Evolutionary conservation across 176 grass and related monocot species (phyloP).

Genomic region (Luzula sylvatica): DNA sequence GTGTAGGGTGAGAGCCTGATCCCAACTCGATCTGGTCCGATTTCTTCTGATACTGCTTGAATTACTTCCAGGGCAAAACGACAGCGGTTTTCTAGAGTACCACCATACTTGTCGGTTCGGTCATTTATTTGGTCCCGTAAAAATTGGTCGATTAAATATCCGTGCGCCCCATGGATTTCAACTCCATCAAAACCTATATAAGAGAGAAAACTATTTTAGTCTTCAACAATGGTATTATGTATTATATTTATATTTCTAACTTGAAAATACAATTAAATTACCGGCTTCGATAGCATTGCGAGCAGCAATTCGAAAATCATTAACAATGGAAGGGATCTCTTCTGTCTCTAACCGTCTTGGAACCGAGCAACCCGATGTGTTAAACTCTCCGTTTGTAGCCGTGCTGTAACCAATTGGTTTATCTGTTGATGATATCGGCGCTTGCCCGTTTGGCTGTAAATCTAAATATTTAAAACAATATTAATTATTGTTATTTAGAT

Average conservation of each 20-base stretch:
- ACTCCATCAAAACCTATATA: constrained; percentile 75
- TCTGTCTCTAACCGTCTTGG: constrained; percentile 33
- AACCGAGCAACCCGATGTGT: constrained; percentile 15
- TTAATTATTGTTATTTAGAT: neutral
- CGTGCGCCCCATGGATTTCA: constrained; percentile 73
- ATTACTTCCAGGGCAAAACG: constrained; percentile 56
- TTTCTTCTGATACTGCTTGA: constrained; percentile 47
- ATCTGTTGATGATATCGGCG: constrained; percentile 49
- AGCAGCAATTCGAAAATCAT: constrained; percentile 46
- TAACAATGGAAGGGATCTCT: constrained; percentile 42
- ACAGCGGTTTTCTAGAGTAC: constrained; percentile 63
- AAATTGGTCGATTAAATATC: constrained; percentile 81
- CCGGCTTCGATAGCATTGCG: constrained; percentile 62
- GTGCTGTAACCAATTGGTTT: constrained; percentile 19
- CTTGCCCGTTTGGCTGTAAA: constrained; percentile 47
- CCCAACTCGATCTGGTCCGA: constrained; percentile 59
- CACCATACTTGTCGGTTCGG: constrained; percentile 51
- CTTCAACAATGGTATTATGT: neutral
- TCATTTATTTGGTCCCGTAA: constrained; percentile 66
- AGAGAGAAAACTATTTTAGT: neutral
- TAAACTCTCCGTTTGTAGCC: constrained; percentile 19
- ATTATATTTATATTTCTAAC: neutral
- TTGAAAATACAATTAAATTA: constrained; percentile 6
- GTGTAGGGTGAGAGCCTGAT: constrained; percentile 68
- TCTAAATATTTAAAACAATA: constrained; percentile 9